phyloP scores from a whole-genome alignment of 2,329 filamentous ascomycete genomes.

The Calcarisporium arbuscula region DNA sequence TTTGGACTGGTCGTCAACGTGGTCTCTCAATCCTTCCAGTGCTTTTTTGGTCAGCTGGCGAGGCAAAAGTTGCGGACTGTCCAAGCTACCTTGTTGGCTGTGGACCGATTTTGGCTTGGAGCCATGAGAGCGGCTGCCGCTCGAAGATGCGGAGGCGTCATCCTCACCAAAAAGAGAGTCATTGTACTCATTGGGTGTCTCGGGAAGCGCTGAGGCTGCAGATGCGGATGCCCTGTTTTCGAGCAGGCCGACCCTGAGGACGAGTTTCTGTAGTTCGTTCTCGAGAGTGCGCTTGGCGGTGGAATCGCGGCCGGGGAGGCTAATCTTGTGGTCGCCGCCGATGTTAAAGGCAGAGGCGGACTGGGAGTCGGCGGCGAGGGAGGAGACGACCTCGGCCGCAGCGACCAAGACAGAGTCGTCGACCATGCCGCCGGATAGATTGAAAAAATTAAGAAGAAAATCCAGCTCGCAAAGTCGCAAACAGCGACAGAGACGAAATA shows the following conservation, averaged over 20 bases:
- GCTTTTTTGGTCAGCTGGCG: conserved; percentile 70
- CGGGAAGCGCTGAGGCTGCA: conserved; percentile 58
- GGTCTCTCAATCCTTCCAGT: conserved; percentile 77
- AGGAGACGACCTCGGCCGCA: conserved; percentile 47
- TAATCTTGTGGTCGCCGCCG: conserved; percentile 46
- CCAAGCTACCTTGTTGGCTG: conserved; percentile 33
- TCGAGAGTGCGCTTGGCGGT: conserved; percentile 74
- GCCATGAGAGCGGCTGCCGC: conserved; percentile 33
- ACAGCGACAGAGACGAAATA: too few species aligned
- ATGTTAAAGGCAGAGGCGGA: conserved; percentile 31
- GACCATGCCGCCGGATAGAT: conserved; percentile 33
- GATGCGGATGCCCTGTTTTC: conserved; percentile 67
- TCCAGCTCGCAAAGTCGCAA: too few species aligned
- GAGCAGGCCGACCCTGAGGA: conserved; percentile 71
- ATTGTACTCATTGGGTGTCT: conserved; percentile 72
- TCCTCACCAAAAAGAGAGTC: conserved; percentile 59
- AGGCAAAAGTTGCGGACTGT: conserved; percentile 26
- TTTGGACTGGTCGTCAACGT: conserved; percentile 89
- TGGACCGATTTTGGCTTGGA: conserved; percentile 40
- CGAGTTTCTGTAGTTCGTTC: conserved; percentile 72
- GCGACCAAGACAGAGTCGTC: conserved; percentile 50
- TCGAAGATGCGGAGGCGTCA: conserved; percentile 40
- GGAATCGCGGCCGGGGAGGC: conserved; percentile 70
- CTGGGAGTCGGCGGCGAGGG: conserved; percentile 40
- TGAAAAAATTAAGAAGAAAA: not conserved